Percentiles rank a stretch among this genome's conserved stretches.
Evolutionary conservation across 495 filamentous ascomycete genomes (phyloP).

Genomic region (Elasticomyces elasticus): DNA sequence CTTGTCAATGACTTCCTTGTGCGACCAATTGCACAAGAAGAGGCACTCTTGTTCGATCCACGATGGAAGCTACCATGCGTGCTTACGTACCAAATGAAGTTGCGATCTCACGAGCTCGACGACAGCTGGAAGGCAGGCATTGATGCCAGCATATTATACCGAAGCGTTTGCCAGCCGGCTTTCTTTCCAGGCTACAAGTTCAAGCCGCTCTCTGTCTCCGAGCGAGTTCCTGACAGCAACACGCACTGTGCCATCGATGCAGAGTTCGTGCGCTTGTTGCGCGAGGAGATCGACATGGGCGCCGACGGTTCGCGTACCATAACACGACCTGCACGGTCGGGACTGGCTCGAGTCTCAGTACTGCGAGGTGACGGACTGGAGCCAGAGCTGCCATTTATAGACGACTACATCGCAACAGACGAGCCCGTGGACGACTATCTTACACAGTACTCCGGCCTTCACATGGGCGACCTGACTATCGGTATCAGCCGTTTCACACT

Average conservation of each 20-base stretch:
- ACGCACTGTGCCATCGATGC: conserved; percentile 85
- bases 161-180: conserved; percentile 56
- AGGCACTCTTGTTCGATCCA: conserved; percentile 79
- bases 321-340: conserved; percentile 72
- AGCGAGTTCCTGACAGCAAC: conserved; percentile 56
- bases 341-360: conserved; percentile 79
- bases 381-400: conserved; percentile 81
- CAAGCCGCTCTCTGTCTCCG: conserved; percentile 47
- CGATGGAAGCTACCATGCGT: conserved; percentile 87
- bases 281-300: conserved; percentile 86
- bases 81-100: conserved; percentile 71
- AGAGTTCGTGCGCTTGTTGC: conserved; percentile 84
- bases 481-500: conserved; percentile 64
- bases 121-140: conserved; percentile 74
- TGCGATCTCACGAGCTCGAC: conserved; percentile 63
- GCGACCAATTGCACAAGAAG: conserved; percentile 60
- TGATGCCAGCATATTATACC: conserved; percentile 74
- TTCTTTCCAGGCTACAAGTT: conserved; percentile 40
- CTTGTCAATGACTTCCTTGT: conserved; percentile 97
- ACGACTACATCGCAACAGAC: conserved; percentile 87
- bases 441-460: conserved; percentile 85
- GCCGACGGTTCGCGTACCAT: conserved; percentile 80
- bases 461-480: conserved; percentile 69
- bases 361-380: conserved; percentile 64
- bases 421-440: conserved; percentile 94